phyloP scores from a whole-genome alignment of 345 rosid species.

The Stellera chamaejasme region DNA sequence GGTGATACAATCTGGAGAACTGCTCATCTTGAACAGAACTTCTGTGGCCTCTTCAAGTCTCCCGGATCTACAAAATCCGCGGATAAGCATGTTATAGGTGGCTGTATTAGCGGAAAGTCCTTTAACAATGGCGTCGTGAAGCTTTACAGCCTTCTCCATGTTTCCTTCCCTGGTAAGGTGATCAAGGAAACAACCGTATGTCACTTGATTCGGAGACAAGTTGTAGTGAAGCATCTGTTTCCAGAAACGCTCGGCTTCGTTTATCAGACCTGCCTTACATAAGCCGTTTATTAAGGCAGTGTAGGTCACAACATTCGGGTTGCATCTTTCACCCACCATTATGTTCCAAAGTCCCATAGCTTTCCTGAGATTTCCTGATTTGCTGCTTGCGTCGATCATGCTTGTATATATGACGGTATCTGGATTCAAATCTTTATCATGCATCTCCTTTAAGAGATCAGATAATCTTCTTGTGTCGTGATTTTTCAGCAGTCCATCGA shows the following conservation, averaged over 20 bases:
- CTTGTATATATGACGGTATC: conserved; percentile 68
- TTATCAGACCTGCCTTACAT: conserved; percentile 65
- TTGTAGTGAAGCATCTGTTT: conserved; percentile 44
- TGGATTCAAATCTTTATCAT: conserved; percentile 53
- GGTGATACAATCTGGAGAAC: conserved; percentile 76
- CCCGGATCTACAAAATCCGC: conserved; percentile 72
- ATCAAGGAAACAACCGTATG: conserved; percentile 78
- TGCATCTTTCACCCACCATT: conserved; percentile 66
- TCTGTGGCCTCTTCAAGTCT: conserved; percentile 53
- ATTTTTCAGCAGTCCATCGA: conserved; percentile 61
- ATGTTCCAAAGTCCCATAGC: conserved; percentile 67
- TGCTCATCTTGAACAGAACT: conserved; percentile 48
- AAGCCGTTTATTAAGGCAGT: conserved; percentile 76
- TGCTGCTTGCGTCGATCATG: conserved; percentile 76
- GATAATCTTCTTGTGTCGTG: conserved; percentile 38
- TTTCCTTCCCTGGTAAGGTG: conserved; percentile 53
- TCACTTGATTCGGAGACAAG: conserved; percentile 60
- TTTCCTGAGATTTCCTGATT: conserved; percentile 58
- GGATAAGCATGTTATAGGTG: conserved; percentile 68
- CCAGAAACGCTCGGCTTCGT: conserved; percentile 54
- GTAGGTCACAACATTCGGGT: conserved; percentile 73
- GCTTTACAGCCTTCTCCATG: conserved; percentile 60
- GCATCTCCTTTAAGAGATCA: conserved; percentile 62
- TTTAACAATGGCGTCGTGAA: conserved; percentile 56
- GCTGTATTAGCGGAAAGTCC: conserved; percentile 60